phyloP scores from a whole-genome alignment of 129 eudicot species.

The Artemisia annua region DNA sequence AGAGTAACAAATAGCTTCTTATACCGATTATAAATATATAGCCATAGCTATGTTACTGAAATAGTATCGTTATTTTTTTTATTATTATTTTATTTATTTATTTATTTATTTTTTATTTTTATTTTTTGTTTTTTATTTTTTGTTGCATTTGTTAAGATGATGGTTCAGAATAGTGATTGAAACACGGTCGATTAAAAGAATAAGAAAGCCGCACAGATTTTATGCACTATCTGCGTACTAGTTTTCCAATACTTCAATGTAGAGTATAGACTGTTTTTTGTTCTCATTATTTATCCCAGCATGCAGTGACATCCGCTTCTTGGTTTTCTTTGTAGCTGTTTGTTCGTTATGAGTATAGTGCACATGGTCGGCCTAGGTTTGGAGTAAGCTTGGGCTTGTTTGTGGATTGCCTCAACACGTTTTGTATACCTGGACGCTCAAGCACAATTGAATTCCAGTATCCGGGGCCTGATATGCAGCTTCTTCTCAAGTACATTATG shows the following conservation, averaged over 20 bases:
- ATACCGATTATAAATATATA: no score
- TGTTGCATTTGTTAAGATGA: no score
- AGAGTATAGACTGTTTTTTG: not conserved
- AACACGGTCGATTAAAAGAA: not conserved
- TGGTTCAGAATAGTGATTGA: not conserved
- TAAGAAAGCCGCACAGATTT: not conserved
- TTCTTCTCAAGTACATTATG: conserved; percentile 68
- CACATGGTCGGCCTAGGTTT: conserved; percentile 82
- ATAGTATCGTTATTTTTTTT: no score
- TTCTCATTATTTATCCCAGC: not conserved
- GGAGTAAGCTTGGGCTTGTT: conserved; percentile 93
- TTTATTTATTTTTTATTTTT: no score
- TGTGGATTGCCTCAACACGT: conserved; percentile 85
- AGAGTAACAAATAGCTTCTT: no score
- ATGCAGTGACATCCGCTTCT: conserved; percentile 1
- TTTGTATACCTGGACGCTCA: conserved; percentile 71
- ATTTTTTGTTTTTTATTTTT: no score
- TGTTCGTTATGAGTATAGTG: conserved; percentile 72
- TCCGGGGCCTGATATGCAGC: conserved; percentile 99
- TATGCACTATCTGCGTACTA: not conserved
- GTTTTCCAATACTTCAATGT: not conserved
- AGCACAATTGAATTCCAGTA: conserved; percentile 68
- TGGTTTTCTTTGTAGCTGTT: conserved; percentile 55
- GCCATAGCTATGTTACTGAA: no score
- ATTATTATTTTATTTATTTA: no score